phyloP scores from a whole-genome alignment of 805 yeast species.

The Cyberlindnera maclurae region DNA sequence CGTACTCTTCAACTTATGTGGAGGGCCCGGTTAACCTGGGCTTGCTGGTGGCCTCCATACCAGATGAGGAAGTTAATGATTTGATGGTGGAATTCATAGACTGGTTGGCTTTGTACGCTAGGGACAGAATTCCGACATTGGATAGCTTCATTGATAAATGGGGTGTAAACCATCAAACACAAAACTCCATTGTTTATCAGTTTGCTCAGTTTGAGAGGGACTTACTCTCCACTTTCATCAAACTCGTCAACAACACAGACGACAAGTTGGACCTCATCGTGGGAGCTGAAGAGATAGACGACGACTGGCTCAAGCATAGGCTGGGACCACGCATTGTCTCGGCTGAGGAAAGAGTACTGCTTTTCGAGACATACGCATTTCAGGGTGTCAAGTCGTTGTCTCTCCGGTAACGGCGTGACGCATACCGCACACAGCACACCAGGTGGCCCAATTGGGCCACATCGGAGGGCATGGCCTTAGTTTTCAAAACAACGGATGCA shows the following conservation, averaged over 20 bases:
- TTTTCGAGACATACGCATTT: conserved; percentile 7
- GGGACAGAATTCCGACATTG: conserved; percentile 5
- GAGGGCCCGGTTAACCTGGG: conserved; percentile 12
- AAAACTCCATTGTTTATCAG: conserved; percentile 13
- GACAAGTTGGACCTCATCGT: conserved; percentile 13
- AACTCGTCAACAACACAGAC: conserved; percentile 3
- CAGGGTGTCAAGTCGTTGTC: not conserved
- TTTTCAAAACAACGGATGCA: no score
- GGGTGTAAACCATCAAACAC: not conserved
- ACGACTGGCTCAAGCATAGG: conserved; percentile 20
- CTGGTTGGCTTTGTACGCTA: conserved; percentile 15
- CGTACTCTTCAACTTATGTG: conserved; percentile 11
- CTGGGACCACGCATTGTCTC: conserved; percentile 16
- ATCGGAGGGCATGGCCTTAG: no score
- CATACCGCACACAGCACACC: no score
- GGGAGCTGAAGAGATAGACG: conserved; percentile 18
- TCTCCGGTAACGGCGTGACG: no score
- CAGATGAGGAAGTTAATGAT: conserved; percentile 15
- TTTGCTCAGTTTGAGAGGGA: conserved; percentile 15
- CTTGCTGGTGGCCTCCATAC: conserved; percentile 9
- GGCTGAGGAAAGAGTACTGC: conserved; percentile 3
- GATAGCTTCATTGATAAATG: not conserved
- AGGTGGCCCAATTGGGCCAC: no score
- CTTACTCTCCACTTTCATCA: conserved; percentile 6
- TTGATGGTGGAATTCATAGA: conserved; percentile 16